Percentiles rank a stretch among this genome's conserved stretches.
Evolutionary conservation across 139 green algal species (phyloP).

Genomic region (Tetradesmus obliquus): DNA sequence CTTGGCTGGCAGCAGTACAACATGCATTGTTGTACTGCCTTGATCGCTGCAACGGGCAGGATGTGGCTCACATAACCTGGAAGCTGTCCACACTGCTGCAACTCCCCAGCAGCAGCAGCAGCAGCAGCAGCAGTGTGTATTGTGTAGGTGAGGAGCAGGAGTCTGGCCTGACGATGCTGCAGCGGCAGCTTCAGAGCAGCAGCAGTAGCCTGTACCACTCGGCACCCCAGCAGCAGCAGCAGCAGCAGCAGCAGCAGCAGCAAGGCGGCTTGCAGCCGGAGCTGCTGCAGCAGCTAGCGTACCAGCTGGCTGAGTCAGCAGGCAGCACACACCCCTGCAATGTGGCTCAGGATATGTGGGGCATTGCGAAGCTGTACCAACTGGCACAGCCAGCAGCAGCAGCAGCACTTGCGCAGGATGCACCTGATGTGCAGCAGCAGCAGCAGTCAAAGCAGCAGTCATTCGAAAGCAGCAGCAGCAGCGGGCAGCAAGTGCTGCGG

Average conservation of each 20-base stretch:
- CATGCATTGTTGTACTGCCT: background rate
- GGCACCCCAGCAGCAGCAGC: background rate
- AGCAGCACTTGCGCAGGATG: background rate
- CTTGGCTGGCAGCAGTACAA: background rate
- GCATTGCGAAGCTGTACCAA: background rate
- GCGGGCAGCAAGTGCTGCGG: background rate
- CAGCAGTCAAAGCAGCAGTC: background rate
- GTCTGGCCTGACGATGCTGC: background rate
- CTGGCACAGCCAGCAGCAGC: background rate
- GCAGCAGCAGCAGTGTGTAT: background rate
- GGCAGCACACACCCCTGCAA: background rate
- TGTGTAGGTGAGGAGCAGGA: background rate
- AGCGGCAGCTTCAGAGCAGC: background rate
- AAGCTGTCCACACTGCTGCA: slow-evolving; percentile 12
- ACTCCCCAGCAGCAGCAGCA: slow-evolving; percentile 8
- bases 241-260: slow-evolving; percentile 33
- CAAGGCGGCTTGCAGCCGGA: background rate
- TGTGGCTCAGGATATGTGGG: slow-evolving; percentile 22
- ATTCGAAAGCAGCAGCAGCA: slow-evolving; percentile 21
- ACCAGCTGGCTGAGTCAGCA: background rate
- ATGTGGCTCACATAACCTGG: slow-evolving; percentile 30
- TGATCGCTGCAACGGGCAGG: slow-evolving; percentile 25
- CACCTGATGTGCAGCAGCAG: background rate
- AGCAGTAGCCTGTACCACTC: background rate
- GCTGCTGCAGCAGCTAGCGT: background rate